Evolutionary conservation across 148 eudicot genomes (phyloP).

Genomic region (Selenicereus undatus): DNA sequence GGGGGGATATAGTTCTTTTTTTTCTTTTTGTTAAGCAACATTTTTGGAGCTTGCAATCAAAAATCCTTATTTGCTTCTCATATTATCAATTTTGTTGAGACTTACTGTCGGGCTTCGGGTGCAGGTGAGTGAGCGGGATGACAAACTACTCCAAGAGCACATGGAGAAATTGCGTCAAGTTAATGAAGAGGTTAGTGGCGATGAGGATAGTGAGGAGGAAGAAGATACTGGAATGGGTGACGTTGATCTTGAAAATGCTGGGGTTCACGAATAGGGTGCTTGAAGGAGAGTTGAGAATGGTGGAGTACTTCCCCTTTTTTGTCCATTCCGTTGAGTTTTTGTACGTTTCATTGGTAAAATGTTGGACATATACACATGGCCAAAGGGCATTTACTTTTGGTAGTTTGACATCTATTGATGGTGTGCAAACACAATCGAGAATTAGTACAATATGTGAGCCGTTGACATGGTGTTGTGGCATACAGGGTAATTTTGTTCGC

Average conservation of each 20-base stretch:
- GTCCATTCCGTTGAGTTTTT: slow-evolving; percentile 5
- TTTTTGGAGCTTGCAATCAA: neutral
- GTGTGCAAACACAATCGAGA: neutral
- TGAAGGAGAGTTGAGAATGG: neutral
- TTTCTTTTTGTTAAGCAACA: neutral
- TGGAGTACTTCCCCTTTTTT: neutral
- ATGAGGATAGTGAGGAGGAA: slow-evolving; percentile 70
- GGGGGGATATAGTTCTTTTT: neutral
- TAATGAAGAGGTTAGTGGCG: slow-evolving; percentile 70
- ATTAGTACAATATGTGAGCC: neutral
- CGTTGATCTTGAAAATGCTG: slow-evolving; percentile 59
- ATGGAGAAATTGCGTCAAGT: slow-evolving; percentile 48
- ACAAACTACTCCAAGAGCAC: slow-evolving; percentile 54
- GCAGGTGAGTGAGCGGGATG: slow-evolving; percentile 90
- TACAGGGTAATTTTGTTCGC: neutral
- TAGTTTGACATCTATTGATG: slow-evolving; percentile 8
- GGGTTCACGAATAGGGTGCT: slow-evolving; percentile 20
- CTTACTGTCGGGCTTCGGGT: neutral
- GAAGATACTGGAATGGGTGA: slow-evolving; percentile 91
- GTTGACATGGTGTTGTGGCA: neutral
- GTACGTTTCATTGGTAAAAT: slow-evolving; percentile 11
- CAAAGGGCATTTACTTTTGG: slow-evolving; percentile 10
- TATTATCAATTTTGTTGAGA: neutral
- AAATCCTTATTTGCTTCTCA: neutral
- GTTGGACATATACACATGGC: slow-evolving; percentile 25